Evolutionary conservation across 2,329 filamentous ascomycete species (phyloP).

Genomic region (Aspergillus nomiae): DNA sequence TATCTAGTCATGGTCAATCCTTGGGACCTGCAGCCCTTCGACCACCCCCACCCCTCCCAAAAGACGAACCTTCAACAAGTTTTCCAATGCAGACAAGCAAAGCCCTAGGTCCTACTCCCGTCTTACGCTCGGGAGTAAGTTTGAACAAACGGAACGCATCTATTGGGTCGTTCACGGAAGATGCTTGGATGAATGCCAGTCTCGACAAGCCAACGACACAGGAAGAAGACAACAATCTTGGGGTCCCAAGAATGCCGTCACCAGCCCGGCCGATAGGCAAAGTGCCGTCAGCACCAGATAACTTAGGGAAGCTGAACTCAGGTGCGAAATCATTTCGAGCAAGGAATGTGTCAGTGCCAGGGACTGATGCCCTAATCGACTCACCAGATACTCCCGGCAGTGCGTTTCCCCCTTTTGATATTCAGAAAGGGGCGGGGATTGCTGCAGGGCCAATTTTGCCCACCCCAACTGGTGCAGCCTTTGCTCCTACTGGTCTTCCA

Average conservation of each 20-base stretch:
- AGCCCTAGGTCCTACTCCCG: slow-evolving; percentile 14
- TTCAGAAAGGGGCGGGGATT: slow-evolving; percentile 50
- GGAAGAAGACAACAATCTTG: slow-evolving; percentile 42
- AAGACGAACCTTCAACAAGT: slow-evolving; percentile 29
- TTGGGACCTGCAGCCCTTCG: slow-evolving; percentile 26
- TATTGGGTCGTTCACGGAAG: slow-evolving; percentile 38
- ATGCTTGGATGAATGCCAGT: slow-evolving; percentile 43
- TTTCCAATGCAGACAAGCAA: slow-evolving; percentile 17
- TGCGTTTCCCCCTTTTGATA: slow-evolving; percentile 59
- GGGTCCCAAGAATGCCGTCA: slow-evolving; percentile 34
- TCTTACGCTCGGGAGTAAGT: slow-evolving; percentile 22
- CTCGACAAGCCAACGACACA: slow-evolving; percentile 48
- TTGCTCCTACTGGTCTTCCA: slow-evolving; percentile 57
- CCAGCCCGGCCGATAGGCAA: slow-evolving; percentile 41
- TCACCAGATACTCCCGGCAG: slow-evolving; percentile 76
- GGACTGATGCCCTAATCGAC: slow-evolving; percentile 62
- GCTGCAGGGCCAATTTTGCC: slow-evolving; percentile 63
- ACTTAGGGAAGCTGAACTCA: slow-evolving; percentile 68
- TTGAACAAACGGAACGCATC: slow-evolving; percentile 35
- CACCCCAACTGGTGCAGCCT: slow-evolving; percentile 66
- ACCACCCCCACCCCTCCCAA: slow-evolving; percentile 29
- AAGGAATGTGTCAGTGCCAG: slow-evolving; percentile 70
- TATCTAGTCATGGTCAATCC: slow-evolving; percentile 30
- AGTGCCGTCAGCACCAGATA: slow-evolving; percentile 42
- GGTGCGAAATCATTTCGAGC: slow-evolving; percentile 72